These are phyloP conservation scores for Magnolia changhungtana DNA, from an alignment of 164 flowering plant species.

Conservation along the genomic window DNA sequence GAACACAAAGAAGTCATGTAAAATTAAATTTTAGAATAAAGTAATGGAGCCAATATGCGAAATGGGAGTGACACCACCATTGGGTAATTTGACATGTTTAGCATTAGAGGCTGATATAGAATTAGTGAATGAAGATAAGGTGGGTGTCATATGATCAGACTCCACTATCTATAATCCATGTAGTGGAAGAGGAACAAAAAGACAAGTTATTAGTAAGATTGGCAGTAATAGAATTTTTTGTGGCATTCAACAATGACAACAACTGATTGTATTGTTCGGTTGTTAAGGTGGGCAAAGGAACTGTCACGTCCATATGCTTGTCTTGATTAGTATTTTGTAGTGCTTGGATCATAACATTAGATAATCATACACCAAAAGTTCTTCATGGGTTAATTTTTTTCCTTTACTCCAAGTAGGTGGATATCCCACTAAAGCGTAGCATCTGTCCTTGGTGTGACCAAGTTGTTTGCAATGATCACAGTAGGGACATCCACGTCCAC, in stretches of 20 bases:
- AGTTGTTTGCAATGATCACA: no score
- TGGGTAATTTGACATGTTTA: neutral
- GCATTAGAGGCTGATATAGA: neutral
- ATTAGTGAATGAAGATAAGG: neutral
- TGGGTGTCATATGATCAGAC: conserved; percentile 1
- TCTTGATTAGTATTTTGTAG: no score
- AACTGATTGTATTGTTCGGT: neutral
- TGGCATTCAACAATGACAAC: neutral
- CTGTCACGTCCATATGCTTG: neutral
- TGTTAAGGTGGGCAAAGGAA: neutral
- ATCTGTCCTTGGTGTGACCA: no score
- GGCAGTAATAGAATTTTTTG: neutral
- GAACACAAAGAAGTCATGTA: neutral
- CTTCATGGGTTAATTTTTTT: no score
- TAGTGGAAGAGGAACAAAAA: neutral
- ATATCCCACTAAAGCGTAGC: no score
- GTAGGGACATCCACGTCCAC: no score
- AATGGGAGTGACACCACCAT: neutral
- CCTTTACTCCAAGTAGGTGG: no score
- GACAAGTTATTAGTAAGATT: neutral
- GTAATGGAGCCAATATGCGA: neutral
- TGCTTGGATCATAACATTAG: no score
- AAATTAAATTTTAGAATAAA: neutral
- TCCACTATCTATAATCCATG: conserved; percentile 2
- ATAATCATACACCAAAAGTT: no score